A percentile compares a stretch with the other conserved stretches of the same genome.
phyloP scores from a whole-genome alignment of 1,284 basidiomycete genomes.

The Polyporus tsugae region DNA sequence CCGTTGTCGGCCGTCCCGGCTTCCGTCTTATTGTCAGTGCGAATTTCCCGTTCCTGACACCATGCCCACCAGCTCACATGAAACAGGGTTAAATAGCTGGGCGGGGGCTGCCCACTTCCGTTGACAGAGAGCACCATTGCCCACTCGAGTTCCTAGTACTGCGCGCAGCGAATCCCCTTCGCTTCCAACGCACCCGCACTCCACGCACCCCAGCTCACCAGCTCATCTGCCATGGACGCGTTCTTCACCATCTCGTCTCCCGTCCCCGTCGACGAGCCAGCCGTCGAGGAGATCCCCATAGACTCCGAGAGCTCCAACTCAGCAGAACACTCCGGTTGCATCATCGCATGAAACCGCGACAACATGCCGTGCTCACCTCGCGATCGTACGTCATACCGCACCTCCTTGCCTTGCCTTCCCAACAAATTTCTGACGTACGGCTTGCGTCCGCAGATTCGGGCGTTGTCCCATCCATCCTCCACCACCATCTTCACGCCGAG shows the following conservation, averaged over 20 bases:
- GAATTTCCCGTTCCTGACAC: constrained; percentile 18
- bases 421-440: not conserved
- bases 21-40: constrained; percentile 21
- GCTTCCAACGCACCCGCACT: constrained; percentile 8
- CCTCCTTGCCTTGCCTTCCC: not conserved
- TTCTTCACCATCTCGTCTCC: constrained; percentile 34
- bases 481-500: constrained; percentile 14
- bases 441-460: not conserved
- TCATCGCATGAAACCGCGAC: constrained; percentile 22
- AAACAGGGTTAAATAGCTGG: not conserved
- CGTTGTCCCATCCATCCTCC: not conserved
- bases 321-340: constrained; percentile 20
- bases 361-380: constrained; percentile 7
- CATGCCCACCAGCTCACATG: constrained; percentile 1
- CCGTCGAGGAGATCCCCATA: constrained; percentile 29
- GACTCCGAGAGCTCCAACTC: constrained; percentile 20
- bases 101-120: not conserved
- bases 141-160: not conserved
- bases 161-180: constrained; percentile 16
- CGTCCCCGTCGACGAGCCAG: constrained; percentile 28
- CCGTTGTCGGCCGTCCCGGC: not conserved
- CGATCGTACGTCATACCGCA: constrained; percentile 12
- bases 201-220: not conserved
- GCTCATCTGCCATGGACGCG: constrained; percentile 29
- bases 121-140: constrained; percentile 19